Conservation (phyloP, 164 flowering plant species). For the Vitis amurensis region DNA sequence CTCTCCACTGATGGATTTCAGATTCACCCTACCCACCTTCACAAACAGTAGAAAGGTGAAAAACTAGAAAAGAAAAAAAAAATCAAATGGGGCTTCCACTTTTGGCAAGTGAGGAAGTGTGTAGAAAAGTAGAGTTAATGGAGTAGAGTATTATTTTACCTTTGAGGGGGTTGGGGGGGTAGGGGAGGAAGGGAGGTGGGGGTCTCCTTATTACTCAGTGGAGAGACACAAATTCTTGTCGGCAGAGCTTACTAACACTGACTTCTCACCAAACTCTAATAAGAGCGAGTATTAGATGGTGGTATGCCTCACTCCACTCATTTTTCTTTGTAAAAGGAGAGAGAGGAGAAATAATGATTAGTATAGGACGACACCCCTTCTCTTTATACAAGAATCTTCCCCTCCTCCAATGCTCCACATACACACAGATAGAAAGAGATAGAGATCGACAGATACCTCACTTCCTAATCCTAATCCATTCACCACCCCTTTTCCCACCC, state of each 20-base stretch:
- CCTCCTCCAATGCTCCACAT: slow-evolving; percentile 23
- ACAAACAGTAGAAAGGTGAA: slow-evolving; percentile 19
- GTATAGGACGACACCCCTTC: slow-evolving; percentile 23
- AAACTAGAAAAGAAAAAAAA: neutral
- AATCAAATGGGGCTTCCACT: slow-evolving; percentile 15
- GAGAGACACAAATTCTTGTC: slow-evolving; percentile 47
- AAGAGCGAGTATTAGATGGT: neutral
- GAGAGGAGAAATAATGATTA: slow-evolving; percentile 25
- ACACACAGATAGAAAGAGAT: too few species aligned
- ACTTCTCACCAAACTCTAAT: slow-evolving; percentile 38
- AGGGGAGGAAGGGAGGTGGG: neutral
- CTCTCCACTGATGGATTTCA: slow-evolving; percentile 11
- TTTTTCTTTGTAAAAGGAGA: slow-evolving; percentile 12
- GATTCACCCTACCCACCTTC: slow-evolving; percentile 14
- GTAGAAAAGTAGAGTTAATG: slow-evolving; percentile 16
- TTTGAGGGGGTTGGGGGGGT: neutral
- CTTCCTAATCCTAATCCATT: too few species aligned
- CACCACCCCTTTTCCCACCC: too few species aligned
- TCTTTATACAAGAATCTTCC: slow-evolving; percentile 35
- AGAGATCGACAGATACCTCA: too few species aligned
- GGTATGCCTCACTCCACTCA: slow-evolving; percentile 30
- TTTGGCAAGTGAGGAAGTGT: slow-evolving; percentile 16
- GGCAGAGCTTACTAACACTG: slow-evolving; percentile 32
- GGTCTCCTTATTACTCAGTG: slow-evolving; percentile 34
- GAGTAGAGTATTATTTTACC: slow-evolving; percentile 15